Evolutionary conservation across 2,329 filamentous ascomycete genomes (phyloP).

Genomic region (Cordyceps sp.): DNA sequence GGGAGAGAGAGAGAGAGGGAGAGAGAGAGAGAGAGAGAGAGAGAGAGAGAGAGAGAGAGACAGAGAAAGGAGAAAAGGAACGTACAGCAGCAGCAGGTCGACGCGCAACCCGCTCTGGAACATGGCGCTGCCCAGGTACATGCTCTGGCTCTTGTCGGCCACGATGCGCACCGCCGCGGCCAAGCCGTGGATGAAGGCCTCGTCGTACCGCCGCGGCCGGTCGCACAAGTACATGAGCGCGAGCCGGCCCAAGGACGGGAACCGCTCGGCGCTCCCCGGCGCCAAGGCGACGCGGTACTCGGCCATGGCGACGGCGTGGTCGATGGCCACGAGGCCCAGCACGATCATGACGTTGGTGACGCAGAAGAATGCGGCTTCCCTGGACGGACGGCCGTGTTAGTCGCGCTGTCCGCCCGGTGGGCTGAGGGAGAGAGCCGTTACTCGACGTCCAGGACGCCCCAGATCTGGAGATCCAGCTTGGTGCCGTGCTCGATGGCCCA

Average conservation of each 20-base stretch:
- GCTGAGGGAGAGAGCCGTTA: neutral
- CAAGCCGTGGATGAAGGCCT: slow-evolving; percentile 1
- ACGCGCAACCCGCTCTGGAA: slow-evolving; percentile 53
- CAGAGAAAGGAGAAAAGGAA: slow-evolving; percentile 49
- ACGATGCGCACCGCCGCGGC: slow-evolving; percentile 39
- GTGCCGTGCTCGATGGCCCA: slow-evolving; percentile 56
- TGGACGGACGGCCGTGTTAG: no score
- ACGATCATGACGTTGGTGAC: slow-evolving; percentile 54
- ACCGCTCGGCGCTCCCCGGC: neutral
- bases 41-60: slow-evolving; percentile 50
- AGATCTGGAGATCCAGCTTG: slow-evolving; percentile 46
- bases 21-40: slow-evolving; percentile 49
- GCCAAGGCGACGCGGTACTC: slow-evolving; percentile 14
- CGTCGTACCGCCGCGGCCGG: neutral
- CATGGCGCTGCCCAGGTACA: slow-evolving; percentile 54
- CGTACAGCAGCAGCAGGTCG: slow-evolving; percentile 49
- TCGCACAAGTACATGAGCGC: neutral
- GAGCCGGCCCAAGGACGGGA: neutral
- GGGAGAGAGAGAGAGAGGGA: slow-evolving; percentile 50
- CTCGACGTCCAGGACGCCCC: slow-evolving; percentile 52
- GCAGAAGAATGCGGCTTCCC: slow-evolving; percentile 56
- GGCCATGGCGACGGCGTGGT: slow-evolving; percentile 46
- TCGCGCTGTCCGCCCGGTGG: neutral
- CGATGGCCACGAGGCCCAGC: slow-evolving; percentile 51
- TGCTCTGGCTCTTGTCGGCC: slow-evolving; percentile 51